Base-by-base conservation (phyloP, 2,329 filamentous ascomycete species). In the Aschersonia sp. region DNA sequence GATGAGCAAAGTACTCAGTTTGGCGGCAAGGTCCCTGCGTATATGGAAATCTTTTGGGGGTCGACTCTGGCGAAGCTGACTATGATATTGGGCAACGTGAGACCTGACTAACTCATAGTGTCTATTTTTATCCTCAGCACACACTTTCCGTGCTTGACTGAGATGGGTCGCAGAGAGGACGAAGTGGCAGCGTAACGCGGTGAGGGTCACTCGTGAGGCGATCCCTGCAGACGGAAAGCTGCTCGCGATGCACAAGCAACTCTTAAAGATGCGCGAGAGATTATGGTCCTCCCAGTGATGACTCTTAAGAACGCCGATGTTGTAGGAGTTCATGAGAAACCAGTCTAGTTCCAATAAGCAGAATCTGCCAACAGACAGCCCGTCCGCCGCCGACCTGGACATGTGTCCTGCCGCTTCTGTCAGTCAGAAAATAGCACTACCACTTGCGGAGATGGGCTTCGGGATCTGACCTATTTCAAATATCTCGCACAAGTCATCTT, bases 321-420 rank as follows among this genome's bases (percentile, higher is more conserved):
- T 94, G 67, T 94, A 94, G 1, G 83, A 75, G 52, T 85, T 90
- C 52, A 81, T 81, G 39, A 81, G 83, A 59, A 94, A 89, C 87
- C 87, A 94, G 54, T 89, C 75, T 4, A 94, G 68, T 55, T 95
- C 87, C 4, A 70, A 60, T 0, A 72, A 49, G 1, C 73, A 76
- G 57, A 88, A 87, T 11, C 7, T 14, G 9, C 40, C n/a, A 11
- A 4, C 9, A 8, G 8, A 12, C 35, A 12, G 35, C 35, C 12
- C 8, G 35, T 37, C 35, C 12, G 35, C 35, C 12, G 35, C 35
- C 8, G 35, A 8, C n/a, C 5, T 11, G 5, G 40, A 6, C 4
- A 14, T 22, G n/a, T 11, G 40, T n/a, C 14, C 14, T 42, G 40
- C 40, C 40, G 40, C 40, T 42, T 7, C 14, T 39, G 35, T 22